Conservation (phyloP, 1,284 basidiomycete species). For the Cryptococcus wingfieldii region DNA sequence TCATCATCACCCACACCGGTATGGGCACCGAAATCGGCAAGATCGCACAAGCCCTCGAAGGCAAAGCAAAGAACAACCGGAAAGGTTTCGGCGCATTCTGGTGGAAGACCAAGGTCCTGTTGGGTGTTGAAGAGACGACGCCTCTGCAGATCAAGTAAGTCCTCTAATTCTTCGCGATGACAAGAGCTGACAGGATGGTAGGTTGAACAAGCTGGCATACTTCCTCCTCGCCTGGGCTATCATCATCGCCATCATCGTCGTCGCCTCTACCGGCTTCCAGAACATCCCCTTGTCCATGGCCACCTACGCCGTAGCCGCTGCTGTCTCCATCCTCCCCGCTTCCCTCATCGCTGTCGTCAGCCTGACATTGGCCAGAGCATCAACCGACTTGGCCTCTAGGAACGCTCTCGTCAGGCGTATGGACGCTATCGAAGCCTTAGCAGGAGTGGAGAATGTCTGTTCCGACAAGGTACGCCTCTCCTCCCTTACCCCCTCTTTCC, state of each 20-base stretch:
- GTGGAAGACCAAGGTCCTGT: slow-evolving; percentile 45
- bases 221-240: slow-evolving; percentile 58
- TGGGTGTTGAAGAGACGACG: slow-evolving; percentile 54
- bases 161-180: neutral
- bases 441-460: slow-evolving; percentile 60
- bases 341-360: slow-evolving; percentile 51
- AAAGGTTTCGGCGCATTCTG: slow-evolving; percentile 44
- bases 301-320: slow-evolving; percentile 53
- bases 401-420: slow-evolving; percentile 53
- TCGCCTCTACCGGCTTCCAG: slow-evolving; percentile 55
- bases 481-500: no score
- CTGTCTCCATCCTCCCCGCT: slow-evolving; percentile 56
- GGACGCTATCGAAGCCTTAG: slow-evolving; percentile 58
- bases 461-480: slow-evolving; percentile 57
- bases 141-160: slow-evolving; percentile 60
- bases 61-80: slow-evolving; percentile 43
- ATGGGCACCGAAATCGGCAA: slow-evolving; percentile 65
- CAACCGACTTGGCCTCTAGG: slow-evolving; percentile 49
- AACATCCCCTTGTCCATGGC: slow-evolving; percentile 49
- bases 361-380: slow-evolving; percentile 48
- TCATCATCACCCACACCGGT: slow-evolving; percentile 59
- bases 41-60: slow-evolving; percentile 54
- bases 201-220: slow-evolving; percentile 58
- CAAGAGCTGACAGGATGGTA: slow-evolving; percentile 1
- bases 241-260: slow-evolving; percentile 58